Conservation (phyloP, 176 grass and related monocot genomes). For the Phoenix roebelenii region DNA sequence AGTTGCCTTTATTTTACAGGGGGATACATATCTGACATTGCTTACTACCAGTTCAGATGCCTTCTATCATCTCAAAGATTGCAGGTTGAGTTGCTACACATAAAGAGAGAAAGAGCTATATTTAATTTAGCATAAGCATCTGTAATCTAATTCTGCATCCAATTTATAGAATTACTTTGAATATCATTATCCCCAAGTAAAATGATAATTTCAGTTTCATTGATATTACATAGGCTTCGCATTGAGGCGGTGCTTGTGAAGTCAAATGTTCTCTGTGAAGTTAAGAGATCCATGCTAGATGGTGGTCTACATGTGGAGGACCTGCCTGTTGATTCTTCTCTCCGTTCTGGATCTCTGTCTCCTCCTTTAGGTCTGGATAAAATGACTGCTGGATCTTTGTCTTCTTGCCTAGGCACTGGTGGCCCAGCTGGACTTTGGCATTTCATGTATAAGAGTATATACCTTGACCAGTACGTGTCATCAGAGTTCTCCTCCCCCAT, state of each 20-base stretch:
- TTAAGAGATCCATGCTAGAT: slow-evolving; percentile 66
- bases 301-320: slow-evolving; percentile 59
- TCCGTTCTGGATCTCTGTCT: slow-evolving; percentile 17
- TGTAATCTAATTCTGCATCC: no score
- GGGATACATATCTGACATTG: slow-evolving; percentile 65
- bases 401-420: slow-evolving; percentile 35
- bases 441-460: slow-evolving; percentile 89
- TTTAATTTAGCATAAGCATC: no score
- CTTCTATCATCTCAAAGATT: slow-evolving; percentile 94
- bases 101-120: no score
- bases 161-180: no score
- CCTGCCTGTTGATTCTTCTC: slow-evolving; percentile 44
- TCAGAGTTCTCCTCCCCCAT: slow-evolving; percentile 64
- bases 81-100: slow-evolving; percentile 47
- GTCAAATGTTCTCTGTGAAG: slow-evolving; percentile 73
- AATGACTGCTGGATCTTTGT: slow-evolving; percentile 31
- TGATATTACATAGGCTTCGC: slow-evolving; percentile 32
- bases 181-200: no score
- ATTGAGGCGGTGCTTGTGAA: slow-evolving; percentile 83
- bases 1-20: slow-evolving; percentile 40
- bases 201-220: slow-evolving; percentile 4
- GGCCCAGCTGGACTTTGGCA: slow-evolving; percentile 94
- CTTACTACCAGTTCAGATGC: slow-evolving; percentile 77
- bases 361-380: slow-evolving; percentile 16
- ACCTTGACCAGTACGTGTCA: slow-evolving; percentile 86